These are phyloP conservation scores for Medicago truncatula DNA, from an alignment of 306 rosid species.

Conservation along the genomic window MtrunA17r5.0-ANR NC_053042.1:35586501-35587000, in stretches of 20 bases:
- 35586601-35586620: conserved; percentile 42
- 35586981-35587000: conserved; percentile 48
- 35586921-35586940: conserved; percentile 44
- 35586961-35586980: conserved; percentile 44
- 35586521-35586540: conserved; percentile 14
- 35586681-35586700: conserved; percentile 80
- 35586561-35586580: conserved; percentile 36
- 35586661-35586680: conserved; percentile 98
- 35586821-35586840: conserved; percentile 81
- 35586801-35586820: conserved; percentile 61
- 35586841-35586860: conserved; percentile 69
- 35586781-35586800: conserved; percentile 49
- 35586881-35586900: conserved; percentile 91
- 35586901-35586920: conserved; percentile 56
- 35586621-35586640: conserved; percentile 47
- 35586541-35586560: neutral
- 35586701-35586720: conserved; percentile 92
- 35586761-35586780: conserved; percentile 81
- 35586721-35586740: conserved; percentile 95
- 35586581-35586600: conserved; percentile 38
- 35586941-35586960: conserved; percentile 55
- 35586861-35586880: conserved; percentile 90
- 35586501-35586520: conserved; percentile 10
- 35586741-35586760: conserved; percentile 88
- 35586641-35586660: conserved; percentile 88